These are phyloP conservation scores for Cyberlindnera subsufficiens DNA, from an alignment of 805 yeast genomes.

Conservation along the genomic window DNA sequence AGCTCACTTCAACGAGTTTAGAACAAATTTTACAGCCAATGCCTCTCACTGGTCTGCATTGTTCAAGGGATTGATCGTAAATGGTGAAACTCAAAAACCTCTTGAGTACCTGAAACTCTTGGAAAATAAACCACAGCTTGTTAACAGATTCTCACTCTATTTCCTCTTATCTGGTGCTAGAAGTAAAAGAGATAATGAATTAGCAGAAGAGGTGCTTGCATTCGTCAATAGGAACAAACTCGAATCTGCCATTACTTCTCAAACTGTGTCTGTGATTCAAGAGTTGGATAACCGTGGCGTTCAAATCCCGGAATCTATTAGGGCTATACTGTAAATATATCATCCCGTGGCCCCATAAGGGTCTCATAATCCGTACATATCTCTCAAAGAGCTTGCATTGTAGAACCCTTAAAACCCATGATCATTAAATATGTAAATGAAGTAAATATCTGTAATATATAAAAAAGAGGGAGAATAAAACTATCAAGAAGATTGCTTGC, in stretches of 20 bases:
- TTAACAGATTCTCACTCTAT: constrained; percentile 17
- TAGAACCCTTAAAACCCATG: not conserved
- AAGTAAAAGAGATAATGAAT: constrained; percentile 10
- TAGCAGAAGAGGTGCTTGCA: constrained; percentile 15
- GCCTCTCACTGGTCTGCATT: constrained; percentile 20
- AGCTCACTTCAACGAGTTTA: constrained; percentile 27
- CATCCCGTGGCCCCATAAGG: not conserved
- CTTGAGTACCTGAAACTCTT: constrained; percentile 13
- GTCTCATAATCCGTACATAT: not conserved
- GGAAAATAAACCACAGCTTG: not conserved
- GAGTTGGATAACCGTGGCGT: constrained; percentile 7
- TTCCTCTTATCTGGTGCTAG: constrained; percentile 16
- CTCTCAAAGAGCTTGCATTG: not conserved
- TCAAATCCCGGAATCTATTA: constrained; percentile 13
- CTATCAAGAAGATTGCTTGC: constrained; percentile 2
- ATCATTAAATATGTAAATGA: not conserved
- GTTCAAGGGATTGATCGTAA: constrained; percentile 19
- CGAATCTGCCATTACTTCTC: constrained; percentile 1
- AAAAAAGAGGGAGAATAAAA: not conserved
- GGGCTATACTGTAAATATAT: constrained; percentile 7
- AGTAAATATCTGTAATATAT: not conserved
- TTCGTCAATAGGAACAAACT: constrained; percentile 8
- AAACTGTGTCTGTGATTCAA: constrained; percentile 6
- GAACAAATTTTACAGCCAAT: constrained; percentile 13
- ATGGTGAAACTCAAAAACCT: constrained; percentile 7